Percentiles rank a stretch among this genome's conserved stretches.
These are phyloP conservation scores for Colletotrichum higginsianum DNA, from an alignment of 2,329 filamentous ascomycete genomes.

Conservation along the genomic window DNA sequence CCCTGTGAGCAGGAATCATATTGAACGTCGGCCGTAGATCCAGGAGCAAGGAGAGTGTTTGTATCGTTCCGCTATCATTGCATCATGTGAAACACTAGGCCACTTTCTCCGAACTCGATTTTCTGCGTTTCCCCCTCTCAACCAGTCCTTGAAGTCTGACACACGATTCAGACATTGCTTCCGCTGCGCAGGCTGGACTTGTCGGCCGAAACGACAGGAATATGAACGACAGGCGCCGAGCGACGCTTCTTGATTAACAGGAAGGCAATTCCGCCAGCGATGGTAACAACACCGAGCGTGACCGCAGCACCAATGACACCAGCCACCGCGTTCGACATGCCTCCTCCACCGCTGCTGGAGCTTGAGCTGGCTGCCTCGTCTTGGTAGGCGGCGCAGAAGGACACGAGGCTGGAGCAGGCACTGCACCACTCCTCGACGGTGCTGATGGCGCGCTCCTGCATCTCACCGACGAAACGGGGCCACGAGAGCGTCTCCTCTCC, in stretches of 20 bases:
- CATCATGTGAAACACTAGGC: neutral
- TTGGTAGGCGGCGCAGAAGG: conserved; percentile 52
- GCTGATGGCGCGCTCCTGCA: conserved; percentile 48
- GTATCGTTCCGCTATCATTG: neutral
- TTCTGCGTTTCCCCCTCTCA: no score
- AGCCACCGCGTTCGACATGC: conserved; percentile 53
- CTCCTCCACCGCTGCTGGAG: conserved; percentile 38
- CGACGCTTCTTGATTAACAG: conserved; percentile 25
- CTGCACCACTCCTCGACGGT: conserved; percentile 51
- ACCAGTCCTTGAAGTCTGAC: no score
- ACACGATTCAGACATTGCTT: neutral
- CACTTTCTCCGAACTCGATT: neutral
- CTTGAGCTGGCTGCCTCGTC: conserved; percentile 39
- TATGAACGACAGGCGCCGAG: neutral
- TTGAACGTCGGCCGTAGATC: neutral
- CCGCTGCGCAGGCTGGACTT: conserved; percentile 28
- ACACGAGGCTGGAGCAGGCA: conserved; percentile 46
- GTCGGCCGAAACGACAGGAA: neutral
- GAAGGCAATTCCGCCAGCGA: conserved; percentile 35
- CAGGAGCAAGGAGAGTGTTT: neutral
- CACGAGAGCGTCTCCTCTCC: conserved; percentile 49
- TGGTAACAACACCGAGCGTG: conserved; percentile 49
- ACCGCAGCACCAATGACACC: conserved; percentile 53
- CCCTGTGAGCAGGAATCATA: neutral
- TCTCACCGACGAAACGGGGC: conserved; percentile 48